phyloP scores from a whole-genome alignment of 2,329 filamentous ascomycete genomes.

The Calonectria pseudoturangicola region DNA sequence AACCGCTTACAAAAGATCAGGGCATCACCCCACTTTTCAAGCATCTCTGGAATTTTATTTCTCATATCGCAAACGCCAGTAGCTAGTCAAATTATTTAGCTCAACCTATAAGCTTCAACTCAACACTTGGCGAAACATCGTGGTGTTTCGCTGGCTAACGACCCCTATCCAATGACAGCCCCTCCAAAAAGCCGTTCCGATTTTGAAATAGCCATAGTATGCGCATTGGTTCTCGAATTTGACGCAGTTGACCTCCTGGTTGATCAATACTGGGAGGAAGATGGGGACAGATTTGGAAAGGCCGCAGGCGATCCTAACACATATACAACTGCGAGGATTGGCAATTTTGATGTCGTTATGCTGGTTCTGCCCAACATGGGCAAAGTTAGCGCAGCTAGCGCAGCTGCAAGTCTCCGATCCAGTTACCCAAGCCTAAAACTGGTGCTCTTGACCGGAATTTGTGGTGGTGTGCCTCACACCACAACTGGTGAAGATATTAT shows the following conservation, averaged over 20 bases:
- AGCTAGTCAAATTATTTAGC: neutral
- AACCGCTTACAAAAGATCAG: neutral
- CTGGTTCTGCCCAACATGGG: conserved; percentile 53
- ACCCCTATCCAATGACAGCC: neutral
- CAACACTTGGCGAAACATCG: neutral
- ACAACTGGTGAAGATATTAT: conserved; percentile 45
- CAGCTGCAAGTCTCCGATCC: conserved; percentile 52
- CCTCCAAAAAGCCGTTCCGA: neutral
- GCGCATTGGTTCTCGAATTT: conserved; percentile 32
- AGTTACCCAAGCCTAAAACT: conserved; percentile 59
- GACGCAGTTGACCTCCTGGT: conserved; percentile 5
- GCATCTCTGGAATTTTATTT: neutral
- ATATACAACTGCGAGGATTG: conserved; percentile 52
- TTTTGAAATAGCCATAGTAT: conserved; percentile 48
- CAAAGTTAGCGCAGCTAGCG: conserved; percentile 53
- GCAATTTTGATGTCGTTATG: conserved; percentile 54
- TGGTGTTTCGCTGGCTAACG: neutral
- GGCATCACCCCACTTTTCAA: neutral
- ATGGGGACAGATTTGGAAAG: neutral
- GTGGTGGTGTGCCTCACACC: conserved; percentile 59
- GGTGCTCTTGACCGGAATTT: conserved; percentile 62
- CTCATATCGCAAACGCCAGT: too few relatives aligned
- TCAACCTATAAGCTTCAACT: neutral
- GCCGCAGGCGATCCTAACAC: conserved; percentile 41
- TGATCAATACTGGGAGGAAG: conserved; percentile 3